Evolutionary conservation across 371 early-diverging fungal species (phyloP).

Genomic region (Rhizomucor pusillus): DNA sequence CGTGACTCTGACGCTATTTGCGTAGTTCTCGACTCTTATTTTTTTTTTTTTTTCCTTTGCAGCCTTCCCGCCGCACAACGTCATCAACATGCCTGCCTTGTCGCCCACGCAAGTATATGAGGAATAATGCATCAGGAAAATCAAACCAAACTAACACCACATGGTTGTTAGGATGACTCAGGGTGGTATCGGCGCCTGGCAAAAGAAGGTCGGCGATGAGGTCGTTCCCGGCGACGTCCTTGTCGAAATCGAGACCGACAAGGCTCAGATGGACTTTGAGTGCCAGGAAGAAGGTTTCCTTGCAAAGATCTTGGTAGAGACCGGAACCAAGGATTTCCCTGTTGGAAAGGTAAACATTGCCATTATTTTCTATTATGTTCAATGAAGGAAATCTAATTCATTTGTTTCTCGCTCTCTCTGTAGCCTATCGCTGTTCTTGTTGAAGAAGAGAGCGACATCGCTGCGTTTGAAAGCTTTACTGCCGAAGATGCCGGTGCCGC

Average conservation of each 20-base stretch:
- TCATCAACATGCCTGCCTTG: conserved; percentile 97
- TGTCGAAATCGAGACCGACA: conserved; percentile 98
- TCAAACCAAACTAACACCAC: neutral
- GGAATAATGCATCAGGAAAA: neutral
- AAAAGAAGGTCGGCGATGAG: conserved; percentile 93
- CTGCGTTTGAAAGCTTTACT: conserved; percentile 81
- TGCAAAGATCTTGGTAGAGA: conserved; percentile 88
- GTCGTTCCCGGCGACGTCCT: conserved; percentile 95
- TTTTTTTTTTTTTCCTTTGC: conserved; percentile 10
- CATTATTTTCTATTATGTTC: neutral
- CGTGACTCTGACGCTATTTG: conserved; percentile 11
- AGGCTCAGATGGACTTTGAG: conserved; percentile 99
- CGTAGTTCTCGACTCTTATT: conserved; percentile 1
- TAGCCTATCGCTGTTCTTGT: conserved; percentile 92
- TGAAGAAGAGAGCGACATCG: conserved; percentile 86
- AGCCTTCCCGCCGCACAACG: conserved; percentile 85
- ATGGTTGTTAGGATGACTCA: conserved; percentile 77
- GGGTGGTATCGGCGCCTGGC: conserved; percentile 95
- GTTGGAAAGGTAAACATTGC: conserved; percentile 61
- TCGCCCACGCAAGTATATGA: conserved; percentile 80
- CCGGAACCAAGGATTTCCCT: conserved; percentile 82
- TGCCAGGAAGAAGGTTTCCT: conserved; percentile 98
- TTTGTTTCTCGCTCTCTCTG: too few relatives aligned
- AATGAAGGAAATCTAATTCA: too few relatives aligned
- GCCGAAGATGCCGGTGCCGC: conserved; percentile 48